Evolutionary conservation across 148 eudicot species (phyloP), one percentile per base, ranked within the genome.

Genomic region (Heliamphora exappendiculata): DNA sequence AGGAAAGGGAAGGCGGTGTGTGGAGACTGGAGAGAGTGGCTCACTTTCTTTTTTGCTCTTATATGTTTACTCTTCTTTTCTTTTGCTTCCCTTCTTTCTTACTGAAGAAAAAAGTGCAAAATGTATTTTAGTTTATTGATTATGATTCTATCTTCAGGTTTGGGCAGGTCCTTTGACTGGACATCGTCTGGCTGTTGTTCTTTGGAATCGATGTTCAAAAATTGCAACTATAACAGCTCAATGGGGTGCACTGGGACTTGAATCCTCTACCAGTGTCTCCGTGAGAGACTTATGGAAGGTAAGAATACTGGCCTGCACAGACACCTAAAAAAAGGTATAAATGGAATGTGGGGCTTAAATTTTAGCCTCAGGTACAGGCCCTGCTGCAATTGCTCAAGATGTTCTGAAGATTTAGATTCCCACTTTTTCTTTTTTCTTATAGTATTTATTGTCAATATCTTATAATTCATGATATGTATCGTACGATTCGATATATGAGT

Each of bases 201-300:
- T 95, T 44, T 95, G 99, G 99, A 95, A 95, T 76, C 85, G 94
- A 70, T 95, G 99, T 83, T 85, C 94, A 28, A 65, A 75, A 77
- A 79, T 88, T 45, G 78, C 82, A 59, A 82, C 78, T 54, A 86
- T 95, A 60, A 86, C 89, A 55, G 97, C 86, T 76, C 70, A 73
- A 47, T 95, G 97, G 99, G 81, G 78, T 66, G 82, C 79, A 7
- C 86, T 95, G 26, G 97, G 97, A 75, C 87, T 95, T 80, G 87
- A 91, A 77, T 80, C 98, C 26, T 89, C 88, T 19, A 57, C 81
- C 66, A 78, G 69, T 34, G 89, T 89, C 55, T 87, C 93, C 39
- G 79, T 95, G 50, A 83, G 91, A 83, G 97, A 95, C 79, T 75
- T 95, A 84, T 95, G 99, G 99, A 84, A 91, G 96, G 99, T 95